Evolutionary conservation across 768 basidiomycete species (phyloP).

Genomic region (Mycena chlorophos): DNA sequence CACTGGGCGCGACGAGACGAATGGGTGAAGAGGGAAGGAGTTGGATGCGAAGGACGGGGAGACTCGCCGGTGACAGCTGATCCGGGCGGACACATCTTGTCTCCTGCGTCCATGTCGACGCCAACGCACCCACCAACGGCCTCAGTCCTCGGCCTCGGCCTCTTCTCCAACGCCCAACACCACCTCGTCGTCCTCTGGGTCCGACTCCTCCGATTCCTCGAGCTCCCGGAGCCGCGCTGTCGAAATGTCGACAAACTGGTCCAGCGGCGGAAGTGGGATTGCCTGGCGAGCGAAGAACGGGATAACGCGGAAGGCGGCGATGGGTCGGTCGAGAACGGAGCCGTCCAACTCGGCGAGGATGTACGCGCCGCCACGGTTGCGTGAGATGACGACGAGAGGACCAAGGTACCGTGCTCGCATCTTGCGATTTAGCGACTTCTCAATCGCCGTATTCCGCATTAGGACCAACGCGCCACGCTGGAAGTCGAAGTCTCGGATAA

Average conservation of each 20-base stretch:
- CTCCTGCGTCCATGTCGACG: no score
- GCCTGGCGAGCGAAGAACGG: slow-evolving; percentile 7
- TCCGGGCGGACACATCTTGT: no score
- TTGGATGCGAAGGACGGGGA: no score
- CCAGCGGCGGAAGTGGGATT: slow-evolving; percentile 2
- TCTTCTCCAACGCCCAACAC: no score
- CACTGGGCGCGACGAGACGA: no score
- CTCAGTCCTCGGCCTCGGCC: background rate
- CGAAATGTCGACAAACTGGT: background rate
- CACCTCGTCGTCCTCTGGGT: background rate
- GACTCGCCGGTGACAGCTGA: no score
- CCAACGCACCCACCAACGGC: no score
- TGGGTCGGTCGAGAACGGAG: background rate
- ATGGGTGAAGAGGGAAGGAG: no score
- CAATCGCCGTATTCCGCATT: slow-evolving; percentile 23
- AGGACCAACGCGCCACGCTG: slow-evolving; percentile 25
- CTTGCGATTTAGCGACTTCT: slow-evolving; percentile 23
- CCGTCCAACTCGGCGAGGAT: slow-evolving; percentile 10
- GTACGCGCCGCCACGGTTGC: slow-evolving; percentile 10
- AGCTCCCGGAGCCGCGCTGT: background rate
- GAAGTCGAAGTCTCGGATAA: slow-evolving; percentile 13
- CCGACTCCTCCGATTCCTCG: background rate
- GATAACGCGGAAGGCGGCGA: slow-evolving; percentile 7
- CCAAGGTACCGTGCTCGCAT: slow-evolving; percentile 23
- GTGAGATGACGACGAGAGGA: slow-evolving; percentile 22